phyloP scores from a whole-genome alignment of 2,329 filamentous ascomycete genomes.

The Cladosporium cucumerinum region DNA sequence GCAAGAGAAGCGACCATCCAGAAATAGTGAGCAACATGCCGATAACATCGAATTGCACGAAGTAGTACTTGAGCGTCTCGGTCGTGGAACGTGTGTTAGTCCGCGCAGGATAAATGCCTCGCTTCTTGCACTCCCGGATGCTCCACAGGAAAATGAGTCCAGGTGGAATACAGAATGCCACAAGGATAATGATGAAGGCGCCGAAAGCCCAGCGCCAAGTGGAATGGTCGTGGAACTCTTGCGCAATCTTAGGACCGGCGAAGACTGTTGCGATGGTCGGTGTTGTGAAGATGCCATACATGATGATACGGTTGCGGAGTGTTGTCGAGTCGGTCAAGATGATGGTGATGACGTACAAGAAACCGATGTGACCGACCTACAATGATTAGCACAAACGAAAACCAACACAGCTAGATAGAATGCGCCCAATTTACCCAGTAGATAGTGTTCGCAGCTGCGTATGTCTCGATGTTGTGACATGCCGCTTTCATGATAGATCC shows the following conservation, averaged over 20 bases:
- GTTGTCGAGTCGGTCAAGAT: constrained; percentile 34
- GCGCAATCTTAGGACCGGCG: constrained; percentile 27
- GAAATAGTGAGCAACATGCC: constrained; percentile 31
- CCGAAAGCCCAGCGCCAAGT: constrained; percentile 34
- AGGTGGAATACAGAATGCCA: constrained; percentile 28
- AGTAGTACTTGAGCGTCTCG: constrained; percentile 44
- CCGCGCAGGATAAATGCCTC: constrained; percentile 28
- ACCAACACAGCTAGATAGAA: neutral
- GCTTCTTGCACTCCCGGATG: constrained; percentile 28
- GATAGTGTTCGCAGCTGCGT: constrained; percentile 32
- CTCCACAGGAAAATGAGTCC: constrained; percentile 35
- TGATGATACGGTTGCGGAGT: constrained; percentile 31
- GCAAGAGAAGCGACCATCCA: constrained; percentile 62
- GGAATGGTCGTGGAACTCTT: constrained; percentile 23
- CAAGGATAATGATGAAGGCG: constrained; percentile 31
- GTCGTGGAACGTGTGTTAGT: constrained; percentile 22
- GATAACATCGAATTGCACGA: constrained; percentile 31
- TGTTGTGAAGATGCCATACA: constrained; percentile 30
- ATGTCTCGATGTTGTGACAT: constrained; percentile 29
- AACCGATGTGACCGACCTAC: constrained; percentile 29
- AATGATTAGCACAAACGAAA: neutral
- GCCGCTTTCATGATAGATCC: constrained; percentile 31
- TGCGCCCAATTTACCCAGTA: constrained; percentile 37
- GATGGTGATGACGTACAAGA: constrained; percentile 31
- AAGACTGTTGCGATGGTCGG: constrained; percentile 35